Evolutionary conservation across 306 rosid genomes (phyloP).

Genomic region (Myrica gale): DNA sequence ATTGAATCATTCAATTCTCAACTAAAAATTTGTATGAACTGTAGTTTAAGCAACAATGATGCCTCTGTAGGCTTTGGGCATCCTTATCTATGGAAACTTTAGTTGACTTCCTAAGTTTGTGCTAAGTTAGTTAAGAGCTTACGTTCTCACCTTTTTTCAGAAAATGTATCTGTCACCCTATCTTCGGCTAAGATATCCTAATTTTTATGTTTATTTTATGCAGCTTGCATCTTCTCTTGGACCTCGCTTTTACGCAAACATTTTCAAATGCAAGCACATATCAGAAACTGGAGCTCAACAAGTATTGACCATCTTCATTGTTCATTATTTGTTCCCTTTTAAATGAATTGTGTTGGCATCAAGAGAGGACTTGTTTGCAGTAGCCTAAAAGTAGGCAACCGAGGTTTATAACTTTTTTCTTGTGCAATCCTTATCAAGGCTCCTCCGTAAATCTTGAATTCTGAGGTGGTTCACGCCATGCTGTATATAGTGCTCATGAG

Average conservation of each 20-base stretch:
- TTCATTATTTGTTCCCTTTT: conserved; percentile 18
- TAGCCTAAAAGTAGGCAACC: not conserved
- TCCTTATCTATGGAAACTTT: not conserved
- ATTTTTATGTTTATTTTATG: conserved; percentile 29
- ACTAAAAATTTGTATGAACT: not conserved
- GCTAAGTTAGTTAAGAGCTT: not conserved
- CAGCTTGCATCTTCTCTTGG: conserved; percentile 99
- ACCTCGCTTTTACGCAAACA: conserved; percentile 90
- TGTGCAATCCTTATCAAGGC: conserved; percentile 1
- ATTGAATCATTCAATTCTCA: too few species aligned
- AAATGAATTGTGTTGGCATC: not conserved
- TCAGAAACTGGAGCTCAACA: conserved; percentile 99
- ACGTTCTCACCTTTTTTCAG: conserved; percentile 12
- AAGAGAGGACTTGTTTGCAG: conserved; percentile 12
- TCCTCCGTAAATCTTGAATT: conserved; percentile 18
- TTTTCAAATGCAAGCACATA: conserved; percentile 98
- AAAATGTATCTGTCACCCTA: not conserved
- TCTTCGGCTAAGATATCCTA: conserved; percentile 16
- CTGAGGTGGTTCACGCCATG: not conserved
- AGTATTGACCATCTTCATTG: conserved; percentile 39
- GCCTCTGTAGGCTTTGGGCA: not conserved
- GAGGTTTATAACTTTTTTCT: conserved; percentile 17
- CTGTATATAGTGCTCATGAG: not conserved
- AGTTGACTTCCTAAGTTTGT: conserved; percentile 1
- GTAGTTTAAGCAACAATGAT: not conserved